A percentile compares a stretch with the other conserved stretches of the same genome.
These are phyloP conservation scores for Cucumis hystrix DNA, from an alignment of 306 rosid genomes.

Conservation along the genomic window DNA sequence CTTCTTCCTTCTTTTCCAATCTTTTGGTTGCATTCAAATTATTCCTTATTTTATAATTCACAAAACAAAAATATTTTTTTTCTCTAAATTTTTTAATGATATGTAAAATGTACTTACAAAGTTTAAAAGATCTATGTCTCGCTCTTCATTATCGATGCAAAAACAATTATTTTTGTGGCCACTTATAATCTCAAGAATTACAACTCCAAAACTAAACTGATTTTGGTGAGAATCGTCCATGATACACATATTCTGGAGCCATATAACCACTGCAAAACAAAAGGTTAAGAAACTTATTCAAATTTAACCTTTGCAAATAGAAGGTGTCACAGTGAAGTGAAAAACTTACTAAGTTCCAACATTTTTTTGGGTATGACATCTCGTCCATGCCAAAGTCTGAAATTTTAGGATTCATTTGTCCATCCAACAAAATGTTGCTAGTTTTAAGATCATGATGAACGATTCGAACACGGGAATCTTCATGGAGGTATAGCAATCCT, in stretches of 20 bases:
- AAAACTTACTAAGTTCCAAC: conserved; percentile 59
- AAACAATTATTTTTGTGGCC: conserved; percentile 8
- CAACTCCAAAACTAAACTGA: conserved; percentile 37
- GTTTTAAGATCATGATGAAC: conserved; percentile 60
- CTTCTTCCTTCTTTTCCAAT: no score
- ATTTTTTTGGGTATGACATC: conserved; percentile 30
- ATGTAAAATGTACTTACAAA: neutral
- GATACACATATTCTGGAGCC: conserved; percentile 39
- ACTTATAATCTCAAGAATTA: conserved; percentile 31
- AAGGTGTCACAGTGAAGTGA: no score
- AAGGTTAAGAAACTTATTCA: neutral
- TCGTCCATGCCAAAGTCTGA: conserved; percentile 63
- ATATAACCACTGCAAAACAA: conserved; percentile 28
- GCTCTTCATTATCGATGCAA: neutral
- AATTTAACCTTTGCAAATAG: no score
- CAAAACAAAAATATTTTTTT: no score
- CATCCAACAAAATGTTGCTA: conserved; percentile 47
- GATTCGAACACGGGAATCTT: conserved; percentile 49
- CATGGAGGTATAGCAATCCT: conserved; percentile 52
- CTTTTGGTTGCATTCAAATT: no score
- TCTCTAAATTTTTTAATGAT: no score
- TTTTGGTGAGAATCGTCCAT: conserved; percentile 25
- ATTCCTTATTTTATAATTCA: no score
- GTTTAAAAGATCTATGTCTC: neutral
- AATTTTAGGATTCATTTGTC: conserved; percentile 42